These are phyloP conservation scores for Wickerhamomyces sp. DNA, from an alignment of 1,139 yeast genomes.

Conservation along the genomic window DNA sequence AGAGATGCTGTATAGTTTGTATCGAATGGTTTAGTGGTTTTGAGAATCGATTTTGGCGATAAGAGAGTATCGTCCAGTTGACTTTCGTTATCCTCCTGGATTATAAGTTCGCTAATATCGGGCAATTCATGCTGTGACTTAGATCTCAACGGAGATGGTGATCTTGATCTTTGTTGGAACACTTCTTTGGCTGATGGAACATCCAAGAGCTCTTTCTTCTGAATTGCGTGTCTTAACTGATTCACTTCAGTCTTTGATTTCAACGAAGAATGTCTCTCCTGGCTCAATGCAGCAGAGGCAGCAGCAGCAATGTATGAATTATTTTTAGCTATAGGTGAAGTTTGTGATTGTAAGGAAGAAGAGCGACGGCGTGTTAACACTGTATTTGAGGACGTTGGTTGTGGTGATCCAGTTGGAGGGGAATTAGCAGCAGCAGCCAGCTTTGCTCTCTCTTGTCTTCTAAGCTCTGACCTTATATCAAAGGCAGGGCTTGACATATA, in stretches of 20 bases:
- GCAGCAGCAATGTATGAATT: conserved; percentile 16
- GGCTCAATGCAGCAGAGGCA: conserved; percentile 16
- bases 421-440: conserved; percentile 9
- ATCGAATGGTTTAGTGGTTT: neutral
- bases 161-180: conserved; percentile 5
- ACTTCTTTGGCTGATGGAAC: neutral
- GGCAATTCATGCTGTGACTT: conserved; percentile 3
- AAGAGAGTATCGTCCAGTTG: no score
- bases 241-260: conserved; percentile 10
- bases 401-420: neutral
- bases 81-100: neutral
- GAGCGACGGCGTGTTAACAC: conserved; percentile 18
- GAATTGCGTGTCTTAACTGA: conserved; percentile 1
- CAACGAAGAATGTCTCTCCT: conserved; percentile 19
- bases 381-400: no score
- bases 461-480: conserved; percentile 23
- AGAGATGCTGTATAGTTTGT: neutral
- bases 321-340: conserved; percentile 2
- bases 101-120: conserved; percentile 5
- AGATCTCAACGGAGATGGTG: conserved; percentile 9
- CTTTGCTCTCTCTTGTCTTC: conserved; percentile 19
- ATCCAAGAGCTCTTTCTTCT: conserved; percentile 4
- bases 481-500: conserved; percentile 22
- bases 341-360: conserved; percentile 17
- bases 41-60: conserved; percentile 1